Conservation (phyloP, 345 rosid genomes). For the Salix purpurea region DNA sequence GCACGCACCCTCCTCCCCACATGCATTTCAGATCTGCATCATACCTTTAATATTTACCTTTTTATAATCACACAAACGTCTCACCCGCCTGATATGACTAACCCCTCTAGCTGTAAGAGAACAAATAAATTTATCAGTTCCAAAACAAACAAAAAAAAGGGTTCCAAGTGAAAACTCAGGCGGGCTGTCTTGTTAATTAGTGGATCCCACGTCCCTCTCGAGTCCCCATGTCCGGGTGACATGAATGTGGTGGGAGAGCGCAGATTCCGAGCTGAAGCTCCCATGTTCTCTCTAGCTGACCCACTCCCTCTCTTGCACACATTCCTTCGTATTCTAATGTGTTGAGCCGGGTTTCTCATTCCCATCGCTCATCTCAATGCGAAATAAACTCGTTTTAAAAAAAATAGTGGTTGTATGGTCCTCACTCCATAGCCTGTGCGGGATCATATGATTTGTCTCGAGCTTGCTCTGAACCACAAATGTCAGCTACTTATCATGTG, state of each 20-base stretch:
- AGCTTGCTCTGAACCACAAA: not conserved
- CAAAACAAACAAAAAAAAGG: not conserved
- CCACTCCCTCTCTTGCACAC: conserved; percentile 13
- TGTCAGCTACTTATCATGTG: conserved; percentile 4
- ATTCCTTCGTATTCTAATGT: conserved; percentile 26
- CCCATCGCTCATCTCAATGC: not conserved
- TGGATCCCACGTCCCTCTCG: not conserved
- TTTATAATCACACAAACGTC: conserved; percentile 8
- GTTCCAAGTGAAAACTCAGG: not conserved
- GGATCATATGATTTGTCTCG: not conserved
- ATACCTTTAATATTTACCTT: not conserved
- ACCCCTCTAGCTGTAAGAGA: not conserved
- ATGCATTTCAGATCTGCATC: conserved; percentile 34
- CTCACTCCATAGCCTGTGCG: not conserved
- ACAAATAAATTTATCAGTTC: too few relatives aligned
- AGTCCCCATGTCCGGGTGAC: conserved; percentile 19
- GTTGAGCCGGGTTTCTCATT: conserved; percentile 11
- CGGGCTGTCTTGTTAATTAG: not conserved
- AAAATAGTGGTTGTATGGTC: not conserved
- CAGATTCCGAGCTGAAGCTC: conserved; percentile 27
- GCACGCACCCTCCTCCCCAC: conserved; percentile 21
- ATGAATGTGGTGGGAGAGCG: conserved; percentile 21
- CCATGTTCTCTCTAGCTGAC: conserved; percentile 26
- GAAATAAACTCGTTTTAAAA: not conserved
- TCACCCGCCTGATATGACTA: conserved; percentile 11